Conservation (phyloP, 2,329 filamentous ascomycete genomes). For the Aplosporella prunicola region DNA sequence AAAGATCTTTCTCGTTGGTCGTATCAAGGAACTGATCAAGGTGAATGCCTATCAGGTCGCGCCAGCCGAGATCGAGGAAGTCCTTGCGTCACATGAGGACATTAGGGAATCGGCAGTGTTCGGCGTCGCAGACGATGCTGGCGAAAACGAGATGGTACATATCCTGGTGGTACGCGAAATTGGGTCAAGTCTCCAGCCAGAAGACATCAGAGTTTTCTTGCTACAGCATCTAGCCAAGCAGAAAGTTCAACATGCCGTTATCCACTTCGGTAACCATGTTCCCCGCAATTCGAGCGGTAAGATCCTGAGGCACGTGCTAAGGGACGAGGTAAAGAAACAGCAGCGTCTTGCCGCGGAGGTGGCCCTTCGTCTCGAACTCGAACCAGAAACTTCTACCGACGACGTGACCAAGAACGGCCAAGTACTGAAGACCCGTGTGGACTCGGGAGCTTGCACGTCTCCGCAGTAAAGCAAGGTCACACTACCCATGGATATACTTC, state of each 20-base stretch:
- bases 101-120: conserved; percentile 10
- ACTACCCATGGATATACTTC: too few species aligned
- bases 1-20: conserved; percentile 3
- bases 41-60: conserved; percentile 9
- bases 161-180: neutral
- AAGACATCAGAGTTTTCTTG: neutral
- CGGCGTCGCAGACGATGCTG: neutral
- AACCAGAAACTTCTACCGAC: too few species aligned
- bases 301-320: neutral
- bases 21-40: conserved; percentile 11
- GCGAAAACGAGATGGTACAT: neutral
- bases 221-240: neutral
- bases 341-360: neutral
- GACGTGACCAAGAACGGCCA: too few species aligned
- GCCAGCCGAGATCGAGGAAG: conserved; percentile 10
- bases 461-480: too few species aligned
- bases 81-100: neutral
- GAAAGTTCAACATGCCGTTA: neutral
- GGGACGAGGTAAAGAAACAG: neutral
- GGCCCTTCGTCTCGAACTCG: too few species aligned
- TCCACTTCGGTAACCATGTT: neutral
- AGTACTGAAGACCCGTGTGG: too few species aligned
- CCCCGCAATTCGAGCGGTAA: conserved; percentile 1
- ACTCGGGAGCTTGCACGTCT: too few species aligned
- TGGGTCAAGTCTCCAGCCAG: neutral